Conservation (phyloP, 371 early-diverging fungal species). For the Rhizopus delemar region DNA sequence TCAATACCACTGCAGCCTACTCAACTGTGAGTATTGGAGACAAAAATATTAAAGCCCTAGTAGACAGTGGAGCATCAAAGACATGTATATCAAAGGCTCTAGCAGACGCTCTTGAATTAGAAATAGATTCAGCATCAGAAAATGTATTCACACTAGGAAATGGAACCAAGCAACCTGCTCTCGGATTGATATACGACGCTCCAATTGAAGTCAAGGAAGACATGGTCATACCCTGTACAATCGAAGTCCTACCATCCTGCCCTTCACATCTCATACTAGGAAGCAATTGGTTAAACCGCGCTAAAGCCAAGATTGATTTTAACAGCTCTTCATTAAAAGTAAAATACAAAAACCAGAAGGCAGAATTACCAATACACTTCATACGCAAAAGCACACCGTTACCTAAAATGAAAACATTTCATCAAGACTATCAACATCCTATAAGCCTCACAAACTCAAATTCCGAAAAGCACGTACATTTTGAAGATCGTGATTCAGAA, state of each 20-base stretch:
- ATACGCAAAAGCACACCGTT: neutral
- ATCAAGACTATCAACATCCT: neutral
- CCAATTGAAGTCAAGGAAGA: constrained; percentile 1
- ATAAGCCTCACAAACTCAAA: too few relatives aligned
- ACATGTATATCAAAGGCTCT: constrained; percentile 5
- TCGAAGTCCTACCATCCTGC: constrained; percentile 6
- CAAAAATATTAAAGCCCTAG: neutral
- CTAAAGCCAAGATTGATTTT: neutral
- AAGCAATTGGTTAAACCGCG: constrained; percentile 3
- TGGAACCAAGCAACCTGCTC: constrained; percentile 10
- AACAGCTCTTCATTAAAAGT: neutral
- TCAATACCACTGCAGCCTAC: constrained; percentile 6
- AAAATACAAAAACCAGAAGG: neutral
- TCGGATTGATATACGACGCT: constrained; percentile 7
- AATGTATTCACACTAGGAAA: constrained; percentile 7
- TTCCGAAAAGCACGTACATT: neutral
- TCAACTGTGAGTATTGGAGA: neutral
- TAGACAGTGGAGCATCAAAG: constrained; percentile 2
- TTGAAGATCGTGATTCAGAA: neutral
- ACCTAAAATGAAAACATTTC: too few relatives aligned
- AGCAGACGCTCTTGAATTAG: neutral
- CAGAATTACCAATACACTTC: neutral
- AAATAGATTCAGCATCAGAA: constrained; percentile 1
- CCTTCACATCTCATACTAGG: constrained; percentile 5
- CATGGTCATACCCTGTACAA: neutral